These are phyloP conservation scores for Macroventuria anomochaeta DNA, from an alignment of 2,329 filamentous ascomycete genomes.

Conservation along the genomic window DNA sequence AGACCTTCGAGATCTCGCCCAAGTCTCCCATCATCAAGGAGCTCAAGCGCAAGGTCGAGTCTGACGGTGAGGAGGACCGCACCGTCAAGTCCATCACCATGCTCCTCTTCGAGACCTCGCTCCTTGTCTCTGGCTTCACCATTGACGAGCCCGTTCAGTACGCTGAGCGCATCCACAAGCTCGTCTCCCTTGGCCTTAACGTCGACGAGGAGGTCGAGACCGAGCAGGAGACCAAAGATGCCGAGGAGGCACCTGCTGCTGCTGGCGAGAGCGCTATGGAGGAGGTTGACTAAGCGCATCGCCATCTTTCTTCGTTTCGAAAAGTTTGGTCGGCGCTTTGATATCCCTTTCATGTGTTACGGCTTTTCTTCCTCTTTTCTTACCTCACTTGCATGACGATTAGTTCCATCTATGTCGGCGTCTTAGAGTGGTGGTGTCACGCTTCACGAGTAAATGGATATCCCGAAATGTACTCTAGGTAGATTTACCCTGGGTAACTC, in stretches of 20 bases:
- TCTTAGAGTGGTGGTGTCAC: conserved; percentile 43
- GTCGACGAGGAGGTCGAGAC: conserved; percentile 92
- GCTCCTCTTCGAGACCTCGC: conserved; percentile 97
- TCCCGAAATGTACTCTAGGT: conserved; percentile 45
- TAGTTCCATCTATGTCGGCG: conserved; percentile 41
- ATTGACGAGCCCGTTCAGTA: conserved; percentile 98
- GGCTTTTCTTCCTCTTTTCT: conserved; percentile 41
- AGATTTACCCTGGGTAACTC: conserved; percentile 38
- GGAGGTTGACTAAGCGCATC: conserved; percentile 86
- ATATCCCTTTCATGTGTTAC: conserved; percentile 51
- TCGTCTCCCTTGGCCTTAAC: conserved; percentile 96
- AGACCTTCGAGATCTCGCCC: conserved; percentile 99
- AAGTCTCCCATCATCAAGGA: conserved; percentile 98
- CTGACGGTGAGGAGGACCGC: conserved; percentile 96
- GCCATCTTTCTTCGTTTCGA: conserved; percentile 37
- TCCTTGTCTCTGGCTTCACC: conserved; percentile 98
- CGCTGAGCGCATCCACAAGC: conserved; percentile 99
- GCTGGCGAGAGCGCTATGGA: conserved; percentile 96
- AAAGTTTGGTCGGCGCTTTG: conserved; percentile 49
- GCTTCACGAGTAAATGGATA: conserved; percentile 47
- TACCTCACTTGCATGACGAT: conserved; percentile 43
- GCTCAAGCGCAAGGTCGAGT: conserved; percentile 98
- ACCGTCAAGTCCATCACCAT: conserved; percentile 99
- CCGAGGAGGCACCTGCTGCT: conserved; percentile 65
- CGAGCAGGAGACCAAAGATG: conserved; percentile 61